These are phyloP conservation scores for Thermochaetoides thermophila DNA, from an alignment of 495 filamentous ascomycete genomes.

Conservation along the genomic window DNA sequence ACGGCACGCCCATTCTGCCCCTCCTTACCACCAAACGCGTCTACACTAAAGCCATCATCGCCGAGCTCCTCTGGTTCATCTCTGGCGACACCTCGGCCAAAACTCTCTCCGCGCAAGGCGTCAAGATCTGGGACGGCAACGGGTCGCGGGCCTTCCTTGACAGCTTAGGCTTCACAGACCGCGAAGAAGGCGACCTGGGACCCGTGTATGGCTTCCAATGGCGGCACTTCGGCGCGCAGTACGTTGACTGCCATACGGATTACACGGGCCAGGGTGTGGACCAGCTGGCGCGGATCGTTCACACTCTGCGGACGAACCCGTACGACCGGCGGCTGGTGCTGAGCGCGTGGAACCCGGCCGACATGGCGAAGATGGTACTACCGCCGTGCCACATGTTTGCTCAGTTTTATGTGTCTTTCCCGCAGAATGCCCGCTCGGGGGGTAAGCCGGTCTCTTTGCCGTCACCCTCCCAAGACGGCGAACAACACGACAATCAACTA, in stretches of 20 bases:
- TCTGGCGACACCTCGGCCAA: constrained; percentile 62
- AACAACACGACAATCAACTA: constrained; percentile 6
- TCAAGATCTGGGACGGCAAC: constrained; percentile 98
- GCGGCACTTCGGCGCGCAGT: constrained; percentile 92
- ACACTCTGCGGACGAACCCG: constrained; percentile 65
- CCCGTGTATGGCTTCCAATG: constrained; percentile 98
- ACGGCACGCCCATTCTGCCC: constrained; percentile 52
- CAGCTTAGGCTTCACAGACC: constrained; percentile 59
- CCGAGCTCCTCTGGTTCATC: constrained; percentile 96
- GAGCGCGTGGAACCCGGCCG: constrained; percentile 82
- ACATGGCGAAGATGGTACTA: constrained; percentile 78
- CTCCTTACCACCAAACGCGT: constrained; percentile 96
- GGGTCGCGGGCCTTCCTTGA: constrained; percentile 83
- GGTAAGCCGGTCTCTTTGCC: background rate
- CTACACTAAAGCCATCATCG: constrained; percentile 78
- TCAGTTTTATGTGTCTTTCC: constrained; percentile 90
- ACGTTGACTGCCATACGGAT: constrained; percentile 61
- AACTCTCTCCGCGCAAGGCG: constrained; percentile 55
- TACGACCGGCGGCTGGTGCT: constrained; percentile 84
- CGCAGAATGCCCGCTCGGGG: constrained; percentile 17
- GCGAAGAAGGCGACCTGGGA: constrained; percentile 76
- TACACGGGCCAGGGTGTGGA: constrained; percentile 84
- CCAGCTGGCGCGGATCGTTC: constrained; percentile 73
- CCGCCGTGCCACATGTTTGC: constrained; percentile 99
- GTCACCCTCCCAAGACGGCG: constrained; percentile 8